Percentiles rank a stretch among this genome's conserved stretches.
phyloP scores from a whole-genome alignment of 257 asterid genomes.

The Penstemon eatonii region DNA sequence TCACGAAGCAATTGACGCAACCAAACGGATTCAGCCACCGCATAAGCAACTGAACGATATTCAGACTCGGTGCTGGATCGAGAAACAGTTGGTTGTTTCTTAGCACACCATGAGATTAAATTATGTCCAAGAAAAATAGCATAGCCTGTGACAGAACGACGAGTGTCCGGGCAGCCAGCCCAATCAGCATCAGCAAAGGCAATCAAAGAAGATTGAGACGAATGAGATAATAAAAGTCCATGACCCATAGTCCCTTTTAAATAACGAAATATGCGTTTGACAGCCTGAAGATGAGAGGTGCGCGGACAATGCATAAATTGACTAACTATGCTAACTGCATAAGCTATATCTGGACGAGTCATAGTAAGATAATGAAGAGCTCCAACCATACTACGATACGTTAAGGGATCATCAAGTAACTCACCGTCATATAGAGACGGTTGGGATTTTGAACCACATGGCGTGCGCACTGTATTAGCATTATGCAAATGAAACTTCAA shows the following conservation, averaged over 20 bases:
- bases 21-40: background rate
- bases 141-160: background rate
- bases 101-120: background rate
- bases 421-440: too few relatives aligned
- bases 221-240: background rate
- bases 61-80: background rate
- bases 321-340: background rate
- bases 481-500: too few relatives aligned
- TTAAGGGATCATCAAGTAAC: background rate
- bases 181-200: too few relatives aligned
- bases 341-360: background rate
- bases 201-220: background rate
- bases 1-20: background rate
- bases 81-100: background rate
- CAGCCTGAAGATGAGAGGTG: background rate
- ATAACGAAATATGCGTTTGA: background rate
- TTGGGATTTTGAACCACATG: too few relatives aligned
- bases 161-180: background rate
- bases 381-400: background rate
- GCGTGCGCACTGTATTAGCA: too few relatives aligned
- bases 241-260: background rate
- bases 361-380: background rate
- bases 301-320: background rate
- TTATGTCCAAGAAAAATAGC: background rate
- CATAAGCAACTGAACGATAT: background rate